phyloP scores from a whole-genome alignment of 2,329 filamentous ascomycete species.

The Grosmannia serpens region DNA sequence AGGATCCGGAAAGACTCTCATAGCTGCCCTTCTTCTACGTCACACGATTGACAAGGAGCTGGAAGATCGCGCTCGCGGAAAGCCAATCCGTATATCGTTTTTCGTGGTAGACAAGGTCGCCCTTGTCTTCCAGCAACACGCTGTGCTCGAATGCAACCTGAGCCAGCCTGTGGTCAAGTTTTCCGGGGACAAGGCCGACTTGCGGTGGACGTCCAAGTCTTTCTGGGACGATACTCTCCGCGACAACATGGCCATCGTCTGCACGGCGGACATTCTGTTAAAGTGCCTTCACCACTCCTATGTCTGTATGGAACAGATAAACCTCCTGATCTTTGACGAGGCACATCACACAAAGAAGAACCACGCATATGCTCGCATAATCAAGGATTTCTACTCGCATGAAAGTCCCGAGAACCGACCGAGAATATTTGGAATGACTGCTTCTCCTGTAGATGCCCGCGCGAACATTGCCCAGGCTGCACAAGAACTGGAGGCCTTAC shows the following conservation, averaged over 20 bases:
- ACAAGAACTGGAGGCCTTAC: slow-evolving; percentile 58
- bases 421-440: slow-evolving; percentile 90
- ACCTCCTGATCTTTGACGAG: slow-evolving; percentile 88
- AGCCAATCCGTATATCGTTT: slow-evolving; percentile 59
- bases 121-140: slow-evolving; percentile 79
- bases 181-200: slow-evolving; percentile 55
- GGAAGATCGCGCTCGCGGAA: slow-evolving; percentile 50
- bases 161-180: slow-evolving; percentile 63
- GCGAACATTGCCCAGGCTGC: slow-evolving; percentile 61
- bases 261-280: slow-evolving; percentile 78
- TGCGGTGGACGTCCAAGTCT: slow-evolving; percentile 23
- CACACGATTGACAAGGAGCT: slow-evolving; percentile 69
- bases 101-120: slow-evolving; percentile 88
- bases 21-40: slow-evolving; percentile 74
- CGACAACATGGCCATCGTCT: slow-evolving; percentile 75
- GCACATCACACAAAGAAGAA: slow-evolving; percentile 94
- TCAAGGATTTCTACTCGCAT: slow-evolving; percentile 70
- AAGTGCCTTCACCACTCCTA: slow-evolving; percentile 70
- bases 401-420: slow-evolving; percentile 42
- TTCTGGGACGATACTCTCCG: slow-evolving; percentile 42
- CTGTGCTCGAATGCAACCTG: slow-evolving; percentile 70
- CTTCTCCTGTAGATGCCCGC: slow-evolving; percentile 82
- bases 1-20: slow-evolving; percentile 93
- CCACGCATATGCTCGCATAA: slow-evolving; percentile 80
- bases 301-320: slow-evolving; percentile 71